A percentile compares a stretch with the other conserved stretches of the same genome.
These are phyloP conservation scores for Yamadazyma aaseri DNA, from an alignment of 1,139 yeast genomes.

Conservation along the genomic window DNA sequence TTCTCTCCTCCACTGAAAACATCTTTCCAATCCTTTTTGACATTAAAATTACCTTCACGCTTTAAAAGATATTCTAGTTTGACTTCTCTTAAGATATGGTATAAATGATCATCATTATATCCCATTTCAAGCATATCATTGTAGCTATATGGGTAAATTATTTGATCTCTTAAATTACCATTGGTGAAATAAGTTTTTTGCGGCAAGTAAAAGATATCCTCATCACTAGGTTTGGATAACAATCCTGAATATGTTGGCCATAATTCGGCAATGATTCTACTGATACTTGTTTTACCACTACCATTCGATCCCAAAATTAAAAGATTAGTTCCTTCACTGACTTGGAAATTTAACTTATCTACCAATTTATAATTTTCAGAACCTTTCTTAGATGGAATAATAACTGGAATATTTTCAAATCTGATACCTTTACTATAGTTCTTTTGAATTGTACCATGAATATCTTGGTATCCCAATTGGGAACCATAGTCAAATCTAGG, in stretches of 20 bases:
- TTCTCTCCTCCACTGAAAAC: slow-evolving; percentile 94
- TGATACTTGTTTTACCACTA: slow-evolving; percentile 84
- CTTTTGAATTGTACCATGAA: slow-evolving; percentile 78
- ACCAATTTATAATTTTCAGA: slow-evolving; percentile 55
- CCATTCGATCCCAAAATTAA: slow-evolving; percentile 87
- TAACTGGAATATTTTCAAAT: slow-evolving; percentile 78
- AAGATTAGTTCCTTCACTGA: slow-evolving; percentile 60
- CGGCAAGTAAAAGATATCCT: slow-evolving; percentile 73
- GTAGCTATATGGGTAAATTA: slow-evolving; percentile 80
- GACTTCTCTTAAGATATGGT: slow-evolving; percentile 69
- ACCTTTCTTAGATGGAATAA: slow-evolving; percentile 68
- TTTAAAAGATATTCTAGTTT: slow-evolving; percentile 73
- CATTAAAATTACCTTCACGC: slow-evolving; percentile 62
- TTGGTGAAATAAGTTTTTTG: slow-evolving; percentile 77
- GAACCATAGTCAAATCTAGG: slow-evolving; percentile 63
- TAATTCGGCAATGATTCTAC: slow-evolving; percentile 79
- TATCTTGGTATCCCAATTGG: slow-evolving; percentile 49
- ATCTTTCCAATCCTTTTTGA: slow-evolving; percentile 81
- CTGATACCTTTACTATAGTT: slow-evolving; percentile 72
- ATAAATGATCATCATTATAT: slow-evolving; percentile 65
- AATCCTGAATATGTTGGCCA: slow-evolving; percentile 91
- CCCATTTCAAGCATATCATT: slow-evolving; percentile 78
- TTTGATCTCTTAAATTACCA: slow-evolving; percentile 84
- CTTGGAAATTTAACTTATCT: slow-evolving; percentile 56
- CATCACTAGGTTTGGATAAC: slow-evolving; percentile 73